Base-by-base conservation (phyloP, 1,284 basidiomycete genomes). In the Papiliotrema terrestris region DNA sequence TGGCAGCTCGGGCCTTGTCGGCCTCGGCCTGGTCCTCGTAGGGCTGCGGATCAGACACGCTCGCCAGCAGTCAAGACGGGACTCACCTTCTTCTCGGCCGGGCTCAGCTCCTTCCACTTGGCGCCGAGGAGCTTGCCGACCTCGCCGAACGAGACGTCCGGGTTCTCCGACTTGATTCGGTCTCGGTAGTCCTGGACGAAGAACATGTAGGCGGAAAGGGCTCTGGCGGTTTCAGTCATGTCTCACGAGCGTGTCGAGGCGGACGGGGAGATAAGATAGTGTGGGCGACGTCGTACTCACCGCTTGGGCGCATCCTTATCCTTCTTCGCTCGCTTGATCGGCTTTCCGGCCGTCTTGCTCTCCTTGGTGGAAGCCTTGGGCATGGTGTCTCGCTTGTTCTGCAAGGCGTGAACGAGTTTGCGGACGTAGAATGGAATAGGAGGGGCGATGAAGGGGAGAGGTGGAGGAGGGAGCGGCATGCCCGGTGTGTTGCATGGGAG, bases 171-270 rank as follows among this genome's bases (percentile, higher is more conserved):
- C 85, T 94, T 95, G 83, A 97, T 89, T 72, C 87, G 85, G 79
- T 95, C 89, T 73, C 93, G 84, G 87, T 89, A 89, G 79, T 94
- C 93, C 78, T 93, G 90, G 70, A 86, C 87, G 83, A 97, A 97
- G 87, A 94, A 94, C 93, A 98, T 96, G 82, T 96, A 98, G 52
- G 93, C 92, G 50, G 92, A 95, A 51, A 96, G 83, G 2, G 91
- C 87, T 51, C 91, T 74, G 56, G 35, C 8, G 26, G 29, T 9
- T n/a, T 25, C 14, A 29, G 43, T 17, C 19, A 8, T 45, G 15
- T 19, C 1, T 25, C 43, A 49, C 26, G 47, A 19, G n/a, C 14
- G 44, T 25, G 25, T 23, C 14, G 36, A 38, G 39, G 43, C 23
- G 47, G 23, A 51, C 6, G 23, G 26, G n/a, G 8, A 37, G 32